Evolutionary conservation across 441 rosid species (phyloP), one percentile per base, ranked within the genome.

Genomic region (Raphanus hybrid): DNA sequence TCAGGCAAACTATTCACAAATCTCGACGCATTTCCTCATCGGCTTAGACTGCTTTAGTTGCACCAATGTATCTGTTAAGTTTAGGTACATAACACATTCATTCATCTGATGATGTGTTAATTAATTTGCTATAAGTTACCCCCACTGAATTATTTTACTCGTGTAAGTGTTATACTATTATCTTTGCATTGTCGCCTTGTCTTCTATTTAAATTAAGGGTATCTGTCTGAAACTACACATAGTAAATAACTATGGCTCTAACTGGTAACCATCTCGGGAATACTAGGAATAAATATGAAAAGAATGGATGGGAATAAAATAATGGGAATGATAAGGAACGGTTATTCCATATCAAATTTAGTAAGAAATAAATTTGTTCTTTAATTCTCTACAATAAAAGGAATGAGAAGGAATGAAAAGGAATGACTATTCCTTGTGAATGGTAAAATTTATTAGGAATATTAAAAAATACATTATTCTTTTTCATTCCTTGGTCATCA

Each of bases 21-120:
- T 72, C 58, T 78, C 70, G 71, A 72, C 26, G 69, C 57, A 67
- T 58, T 58, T 66, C 66, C 39, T 76, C 60, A 55, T 58, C 12
- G 26, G 63, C 60, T 71, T 29, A 57, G 41, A 29, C 58, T 65
- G 72, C 43, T 77, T 77, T 65, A 58, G 65, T 58, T 77, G 80
- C 62, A 29, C 41, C 61, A 57, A 20, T 45, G 26, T 12, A 54
- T 70, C 27, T 70, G 16, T 57, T 55, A 26, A 2, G 12, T 29
- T 69, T 68, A 71, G 7, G n/a, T 4, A 29, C 10, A 52, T 52
- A 52, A 52, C 20, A 70, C 64, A 70, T 27, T 3, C 45, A 27
- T 43, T 64, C 67, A 29, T 45, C 45, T 45, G 60, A 61, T 45
- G 5, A 61, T 61, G 45, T 10, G 45, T 9, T 27, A 6, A 27